Evolutionary conservation across 345 rosid genomes (phyloP).

Genomic region (Erucastrum elatum): DNA sequence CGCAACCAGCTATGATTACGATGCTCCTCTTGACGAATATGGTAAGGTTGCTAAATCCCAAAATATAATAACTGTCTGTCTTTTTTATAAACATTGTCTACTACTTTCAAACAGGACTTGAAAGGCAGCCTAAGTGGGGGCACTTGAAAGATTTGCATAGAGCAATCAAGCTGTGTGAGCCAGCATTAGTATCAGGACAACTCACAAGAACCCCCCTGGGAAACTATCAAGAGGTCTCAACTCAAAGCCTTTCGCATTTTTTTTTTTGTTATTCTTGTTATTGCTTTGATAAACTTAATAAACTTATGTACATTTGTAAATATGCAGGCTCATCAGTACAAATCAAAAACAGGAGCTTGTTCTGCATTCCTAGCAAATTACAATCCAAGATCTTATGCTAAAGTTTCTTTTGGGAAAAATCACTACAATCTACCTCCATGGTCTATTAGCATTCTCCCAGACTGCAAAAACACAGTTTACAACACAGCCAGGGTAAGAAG

Average conservation of each 20-base stretch:
- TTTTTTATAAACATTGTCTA: neutral
- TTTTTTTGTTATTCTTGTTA: neutral
- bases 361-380: constrained; percentile 95
- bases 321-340: constrained; percentile 85
- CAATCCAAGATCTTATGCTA: constrained; percentile 61
- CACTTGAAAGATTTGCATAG: constrained; percentile 96
- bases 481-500: constrained; percentile 92
- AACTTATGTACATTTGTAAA: neutral
- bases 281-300: neutral
- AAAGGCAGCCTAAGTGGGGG: constrained; percentile 98
- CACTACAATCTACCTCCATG: constrained; percentile 97
- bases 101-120: constrained; percentile 55
- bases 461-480: constrained; percentile 96
- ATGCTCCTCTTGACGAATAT: constrained; percentile 95
- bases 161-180: constrained; percentile 87
- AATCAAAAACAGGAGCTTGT: constrained; percentile 73
- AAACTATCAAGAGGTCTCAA: constrained; percentile 77
- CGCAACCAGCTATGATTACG: constrained; percentile 95
- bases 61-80: neutral
- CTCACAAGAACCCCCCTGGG: constrained; percentile 72
- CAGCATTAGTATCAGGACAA: constrained; percentile 72
- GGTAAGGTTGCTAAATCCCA: constrained; percentile 48
- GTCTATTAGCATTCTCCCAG: constrained; percentile 98
- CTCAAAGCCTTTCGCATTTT: constrained; percentile 15
- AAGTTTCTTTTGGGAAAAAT: constrained; percentile 67